Evolutionary conservation across 768 basidiomycete species (phyloP), one percentile per base, ranked within the genome.

Genomic region (Collybia nuda): DNA sequence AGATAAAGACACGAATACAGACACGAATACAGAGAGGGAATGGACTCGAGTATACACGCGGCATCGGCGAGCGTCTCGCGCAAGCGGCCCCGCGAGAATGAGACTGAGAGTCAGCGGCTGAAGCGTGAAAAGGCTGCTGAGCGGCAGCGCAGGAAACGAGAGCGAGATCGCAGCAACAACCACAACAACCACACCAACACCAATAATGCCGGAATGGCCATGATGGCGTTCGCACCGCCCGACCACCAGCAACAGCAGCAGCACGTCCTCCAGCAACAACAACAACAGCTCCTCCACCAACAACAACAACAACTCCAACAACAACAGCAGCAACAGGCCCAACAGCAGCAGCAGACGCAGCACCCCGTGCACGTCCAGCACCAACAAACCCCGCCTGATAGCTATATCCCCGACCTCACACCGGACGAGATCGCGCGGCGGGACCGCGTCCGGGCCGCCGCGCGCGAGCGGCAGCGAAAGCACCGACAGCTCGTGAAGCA

Each of bases 121-220:
- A 92, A 92, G 65, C 81, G 90, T 58, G 88, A 90, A 76, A 91
- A 92, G 66, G 90, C 90, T 1, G 88, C 91, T 37, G 90, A 92
- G 66, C 76, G 90, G 53, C 90, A 93, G 65, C 81, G 90, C 41
- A 67, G 88, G 54, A 93, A 93, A 66, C 84, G 90, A 44, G 90
- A 90, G 70, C 80, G 88, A 48, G 80, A 82, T 62, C 69, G 77
- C 39, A 69, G 66, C 54, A 66, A 63, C 52, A 69, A 67, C 54
- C n/a, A n/a, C n/a, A n/a, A n/a, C n/a, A n/a, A 82, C 62, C 69
- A 77, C 39, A 69, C 66, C 54, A 66, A 63, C 52, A 69, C 66
- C 54, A 66, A 63, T 51, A 66, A 69, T 41, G 56, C 52, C 5
- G 76, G 74, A 48, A 66, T 70, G 57, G 62, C 64, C 37, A 70